Percentiles rank a stretch among this genome's conserved stretches.
These are phyloP conservation scores for Angomonas deanei DNA, from an alignment of 208 protist genomes.

Conservation along the genomic window DNA sequence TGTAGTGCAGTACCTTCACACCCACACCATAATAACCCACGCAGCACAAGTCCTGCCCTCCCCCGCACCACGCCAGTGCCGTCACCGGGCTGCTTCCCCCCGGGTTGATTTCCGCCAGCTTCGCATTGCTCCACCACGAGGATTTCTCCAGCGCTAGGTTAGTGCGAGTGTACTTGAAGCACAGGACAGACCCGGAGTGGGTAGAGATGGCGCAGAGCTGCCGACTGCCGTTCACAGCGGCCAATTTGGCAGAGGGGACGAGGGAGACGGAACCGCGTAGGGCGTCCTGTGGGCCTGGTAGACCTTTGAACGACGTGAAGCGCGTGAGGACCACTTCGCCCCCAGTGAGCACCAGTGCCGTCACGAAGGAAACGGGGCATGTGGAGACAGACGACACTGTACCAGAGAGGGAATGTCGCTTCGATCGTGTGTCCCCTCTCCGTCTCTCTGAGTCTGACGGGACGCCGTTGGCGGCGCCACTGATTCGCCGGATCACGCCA, in stretches of 20 bases:
- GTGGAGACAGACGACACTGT: not conserved
- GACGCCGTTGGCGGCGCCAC: not conserved
- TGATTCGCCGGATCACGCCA: not conserved
- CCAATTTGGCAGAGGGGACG: slow-evolving; percentile 17
- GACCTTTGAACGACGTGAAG: not conserved
- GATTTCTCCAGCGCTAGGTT: slow-evolving; percentile 11
- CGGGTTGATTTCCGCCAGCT: not conserved
- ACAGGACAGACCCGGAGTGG: slow-evolving; percentile 43
- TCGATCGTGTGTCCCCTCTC: not conserved
- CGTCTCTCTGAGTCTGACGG: not conserved
- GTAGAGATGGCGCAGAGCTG: slow-evolving; percentile 47
- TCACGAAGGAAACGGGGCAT: not conserved
- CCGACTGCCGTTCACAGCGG: slow-evolving; percentile 49
- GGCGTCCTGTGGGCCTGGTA: too few relatives aligned
- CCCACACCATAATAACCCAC: slow-evolving; percentile 53
- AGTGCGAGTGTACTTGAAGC: slow-evolving; percentile 21
- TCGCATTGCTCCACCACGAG: not conserved
- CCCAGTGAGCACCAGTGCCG: not conserved
- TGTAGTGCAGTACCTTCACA: slow-evolving; percentile 59
- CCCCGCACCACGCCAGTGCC: slow-evolving; percentile 44
- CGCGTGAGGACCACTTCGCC: not conserved
- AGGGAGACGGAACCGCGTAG: not conserved
- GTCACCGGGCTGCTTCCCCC: slow-evolving; percentile 24
- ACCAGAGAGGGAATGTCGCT: not conserved
- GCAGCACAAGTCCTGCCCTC: slow-evolving; percentile 50